These are phyloP conservation scores for Sugiyamaella novakii DNA, from an alignment of 1,139 yeast genomes.

Conservation along the genomic window DNA sequence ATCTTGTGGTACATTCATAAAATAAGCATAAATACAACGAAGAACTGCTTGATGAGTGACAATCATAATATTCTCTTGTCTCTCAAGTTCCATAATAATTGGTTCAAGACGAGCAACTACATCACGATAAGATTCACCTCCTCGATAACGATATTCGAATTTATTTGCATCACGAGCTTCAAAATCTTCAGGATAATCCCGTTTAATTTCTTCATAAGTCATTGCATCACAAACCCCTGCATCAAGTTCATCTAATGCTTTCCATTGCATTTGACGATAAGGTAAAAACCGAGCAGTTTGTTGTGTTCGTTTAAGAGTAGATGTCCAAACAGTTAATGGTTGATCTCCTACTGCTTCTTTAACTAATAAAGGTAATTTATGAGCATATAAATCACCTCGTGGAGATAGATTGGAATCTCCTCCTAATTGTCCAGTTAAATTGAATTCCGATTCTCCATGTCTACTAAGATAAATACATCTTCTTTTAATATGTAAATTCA, in stretches of 20 bases:
- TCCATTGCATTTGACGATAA: slow-evolving; percentile 87
- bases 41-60: slow-evolving; percentile 98
- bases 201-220: slow-evolving; percentile 85
- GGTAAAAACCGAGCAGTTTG: slow-evolving; percentile 87
- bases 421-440: slow-evolving; percentile 91
- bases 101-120: slow-evolving; percentile 94
- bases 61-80: slow-evolving; percentile 92
- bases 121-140: slow-evolving; percentile 96
- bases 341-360: slow-evolving; percentile 73
- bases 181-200: slow-evolving; percentile 87
- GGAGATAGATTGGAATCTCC: slow-evolving; percentile 90
- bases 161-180: slow-evolving; percentile 94
- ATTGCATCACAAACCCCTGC: slow-evolving; percentile 98
- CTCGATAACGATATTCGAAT: slow-evolving; percentile 92
- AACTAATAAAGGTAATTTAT: slow-evolving; percentile 77
- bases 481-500: slow-evolving; percentile 93
- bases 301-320: slow-evolving; percentile 87
- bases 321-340: slow-evolving; percentile 91
- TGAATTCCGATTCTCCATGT: slow-evolving; percentile 93
- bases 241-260: slow-evolving; percentile 93
- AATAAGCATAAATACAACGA: slow-evolving; percentile 94
- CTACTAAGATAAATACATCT: slow-evolving; percentile 90
- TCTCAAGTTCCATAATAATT: slow-evolving; percentile 94
- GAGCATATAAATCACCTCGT: slow-evolving; percentile 84
- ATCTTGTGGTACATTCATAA: slow-evolving; percentile 97